Base-by-base conservation (phyloP, 2,329 filamentous ascomycete genomes). In the Corinectria fuckeliana region DNA sequence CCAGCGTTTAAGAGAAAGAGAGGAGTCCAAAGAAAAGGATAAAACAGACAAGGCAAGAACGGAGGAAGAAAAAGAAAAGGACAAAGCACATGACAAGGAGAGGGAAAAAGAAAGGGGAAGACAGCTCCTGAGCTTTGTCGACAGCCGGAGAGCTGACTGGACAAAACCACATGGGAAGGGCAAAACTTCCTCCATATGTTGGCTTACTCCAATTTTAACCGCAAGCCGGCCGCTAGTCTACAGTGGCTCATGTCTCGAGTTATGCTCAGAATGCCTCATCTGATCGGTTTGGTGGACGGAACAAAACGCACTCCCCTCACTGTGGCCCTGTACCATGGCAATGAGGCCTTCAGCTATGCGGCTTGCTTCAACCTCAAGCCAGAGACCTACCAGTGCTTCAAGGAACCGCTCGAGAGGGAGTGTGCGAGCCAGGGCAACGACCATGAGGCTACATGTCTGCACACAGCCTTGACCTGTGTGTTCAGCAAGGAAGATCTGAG, bases 221-320 rank as follows among this genome's bases (percentile, higher is more conserved):
- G 39, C 23, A 57, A 51, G 25, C 48, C 48, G 2, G 14, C 20
- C 9, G n/a, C 20, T 30, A 39, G 30, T 38, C 4, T 57, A 23
- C 55, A 57, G 23, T 57, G 55, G 55, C 28, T 57, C n/a, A 57
- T 57, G 48, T n/a, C 48, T 8, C 48, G 55, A 21, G 32, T 36
- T 8, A 39, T 57, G 20, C 21, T 47, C 5, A 36, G n/a, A 8
- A 11, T 47, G 18, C 39, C 55, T 39, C 47, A 30, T n/a, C 16
- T 57, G 5, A 57, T 57, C 28, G 55, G 48, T 6, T 7, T 9
- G 7, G 21, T 57, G 39, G 55, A 57, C 18, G 51, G 30, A 10
- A 30, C 30, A 18, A 57, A 51, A 3, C 55, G 55, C 6, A 51
- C 55, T 1, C 55, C 55, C 8, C 48, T 57, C 5, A 47, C 55